Conservation (phyloP, 805 yeast species). For the Groenewaldozyma tartarivorans region DNA sequence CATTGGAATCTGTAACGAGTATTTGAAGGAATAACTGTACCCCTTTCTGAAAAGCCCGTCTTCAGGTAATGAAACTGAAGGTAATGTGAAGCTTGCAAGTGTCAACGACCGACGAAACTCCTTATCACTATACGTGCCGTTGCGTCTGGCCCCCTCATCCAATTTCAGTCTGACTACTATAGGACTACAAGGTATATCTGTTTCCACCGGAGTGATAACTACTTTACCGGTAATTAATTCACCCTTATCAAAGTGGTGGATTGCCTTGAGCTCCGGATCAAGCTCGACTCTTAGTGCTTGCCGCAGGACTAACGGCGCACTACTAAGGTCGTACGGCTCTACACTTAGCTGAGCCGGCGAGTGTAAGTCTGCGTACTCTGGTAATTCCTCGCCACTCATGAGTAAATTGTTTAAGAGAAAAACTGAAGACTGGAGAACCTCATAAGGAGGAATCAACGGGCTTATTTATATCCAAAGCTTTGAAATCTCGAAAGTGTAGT, state of each 20-base stretch:
- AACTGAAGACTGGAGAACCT: no score
- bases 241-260: slow-evolving; percentile 4
- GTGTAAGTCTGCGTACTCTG: not conserved
- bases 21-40: slow-evolving; percentile 10
- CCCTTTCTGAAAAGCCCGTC: slow-evolving; percentile 10
- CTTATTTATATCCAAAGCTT: no score
- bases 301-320: not conserved
- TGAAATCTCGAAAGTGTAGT: no score
- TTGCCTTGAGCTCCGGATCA: not conserved
- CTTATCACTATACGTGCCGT: slow-evolving; percentile 3
- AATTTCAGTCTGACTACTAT: slow-evolving; percentile 8
- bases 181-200: slow-evolving; percentile 4
- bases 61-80: slow-evolving; percentile 6
- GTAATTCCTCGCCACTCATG: not conserved
- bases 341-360: not conserved
- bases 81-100: slow-evolving; percentile 7
- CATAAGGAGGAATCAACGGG: no score
- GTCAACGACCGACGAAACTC: slow-evolving; percentile 2
- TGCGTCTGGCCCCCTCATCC: slow-evolving; percentile 7
- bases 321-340: not conserved
- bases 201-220: slow-evolving; percentile 6
- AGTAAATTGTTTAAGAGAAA: no score
- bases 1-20: slow-evolving; percentile 11
- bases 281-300: not conserved
- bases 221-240: slow-evolving; percentile 13